Conservation (phyloP, 257 asterid species). For the Gentiana macrophylla region DNA sequence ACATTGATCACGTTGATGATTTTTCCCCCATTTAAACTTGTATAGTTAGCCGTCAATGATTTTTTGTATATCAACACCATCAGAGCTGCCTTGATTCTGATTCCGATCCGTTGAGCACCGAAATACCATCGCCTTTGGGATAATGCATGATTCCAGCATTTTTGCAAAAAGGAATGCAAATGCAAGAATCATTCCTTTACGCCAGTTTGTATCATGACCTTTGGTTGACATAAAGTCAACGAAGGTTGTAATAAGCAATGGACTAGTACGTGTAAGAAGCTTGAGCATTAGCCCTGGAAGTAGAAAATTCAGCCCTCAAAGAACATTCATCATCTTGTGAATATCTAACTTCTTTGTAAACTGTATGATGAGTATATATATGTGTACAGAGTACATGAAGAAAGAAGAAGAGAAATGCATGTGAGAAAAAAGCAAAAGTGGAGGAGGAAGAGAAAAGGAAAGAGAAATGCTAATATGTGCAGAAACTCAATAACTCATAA, state of each 20-base stretch:
- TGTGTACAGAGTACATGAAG: neutral
- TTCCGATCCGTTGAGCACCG: no score
- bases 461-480: no score
- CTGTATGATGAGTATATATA: neutral
- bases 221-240: constrained; percentile 57
- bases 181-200: constrained; percentile 49
- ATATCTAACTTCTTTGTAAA: constrained; percentile 1
- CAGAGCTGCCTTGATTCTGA: constrained; percentile 13
- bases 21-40: constrained; percentile 53
- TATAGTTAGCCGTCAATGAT: constrained; percentile 41
- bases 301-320: neutral
- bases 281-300: constrained; percentile 56
- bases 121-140: no score
- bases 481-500: no score
- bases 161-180: constrained; percentile 62
- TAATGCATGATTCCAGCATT: constrained; percentile 52
- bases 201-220: constrained; percentile 34
- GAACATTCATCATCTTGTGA: no score
- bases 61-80: constrained; percentile 63
- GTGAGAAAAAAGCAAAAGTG: neutral
- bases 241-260: constrained; percentile 62
- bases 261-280: constrained; percentile 62
- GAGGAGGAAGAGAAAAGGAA: no score
- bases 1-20: constrained; percentile 56
- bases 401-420: neutral